A percentile compares a stretch with the other conserved stretches of the same genome.
Evolutionary conservation across 2,329 filamentous ascomycete species (phyloP).

Genomic region (Cryphonectria japonica): DNA sequence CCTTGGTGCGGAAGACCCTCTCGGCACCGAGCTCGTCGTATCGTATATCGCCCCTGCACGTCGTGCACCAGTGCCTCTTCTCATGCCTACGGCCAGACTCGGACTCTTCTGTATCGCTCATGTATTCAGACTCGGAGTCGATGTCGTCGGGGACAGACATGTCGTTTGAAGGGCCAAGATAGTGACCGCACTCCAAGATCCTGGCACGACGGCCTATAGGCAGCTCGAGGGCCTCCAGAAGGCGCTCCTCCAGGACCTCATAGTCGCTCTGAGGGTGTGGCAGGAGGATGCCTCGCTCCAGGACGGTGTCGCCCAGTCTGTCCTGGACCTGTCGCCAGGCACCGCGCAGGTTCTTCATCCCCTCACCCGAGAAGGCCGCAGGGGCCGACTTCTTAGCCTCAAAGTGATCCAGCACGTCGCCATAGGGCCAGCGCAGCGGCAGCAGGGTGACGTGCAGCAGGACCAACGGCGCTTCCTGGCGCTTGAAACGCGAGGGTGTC

Average conservation of each 20-base stretch:
- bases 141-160: conserved; percentile 46
- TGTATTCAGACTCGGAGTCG: conserved; percentile 52
- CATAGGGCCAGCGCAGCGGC: conserved; percentile 70
- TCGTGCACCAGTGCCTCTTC: conserved; percentile 59
- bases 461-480: conserved; percentile 67
- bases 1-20: conserved; percentile 76
- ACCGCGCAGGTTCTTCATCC: conserved; percentile 57
- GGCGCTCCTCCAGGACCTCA: conserved; percentile 76
- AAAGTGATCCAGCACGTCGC: conserved; percentile 46
- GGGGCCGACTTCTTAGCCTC: conserved; percentile 34
- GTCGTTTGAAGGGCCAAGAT: conserved; percentile 64
- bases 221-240: conserved; percentile 75
- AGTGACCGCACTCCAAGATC: conserved; percentile 77
- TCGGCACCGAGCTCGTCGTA: conserved; percentile 57
- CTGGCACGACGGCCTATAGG: conserved; percentile 66
- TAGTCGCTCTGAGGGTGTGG: conserved; percentile 81
- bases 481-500: conserved; percentile 62
- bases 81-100: conserved; percentile 28
- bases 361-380: conserved; percentile 43
- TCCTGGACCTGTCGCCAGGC: conserved; percentile 71
- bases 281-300: conserved; percentile 74
- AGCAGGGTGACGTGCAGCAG: conserved; percentile 78
- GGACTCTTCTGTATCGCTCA: conserved; percentile 34
- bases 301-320: conserved; percentile 72
- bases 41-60: conserved; percentile 58